Evolutionary conservation across 1,139 yeast species (phyloP).

Genomic region (Lodderomyces beijingensis): DNA sequence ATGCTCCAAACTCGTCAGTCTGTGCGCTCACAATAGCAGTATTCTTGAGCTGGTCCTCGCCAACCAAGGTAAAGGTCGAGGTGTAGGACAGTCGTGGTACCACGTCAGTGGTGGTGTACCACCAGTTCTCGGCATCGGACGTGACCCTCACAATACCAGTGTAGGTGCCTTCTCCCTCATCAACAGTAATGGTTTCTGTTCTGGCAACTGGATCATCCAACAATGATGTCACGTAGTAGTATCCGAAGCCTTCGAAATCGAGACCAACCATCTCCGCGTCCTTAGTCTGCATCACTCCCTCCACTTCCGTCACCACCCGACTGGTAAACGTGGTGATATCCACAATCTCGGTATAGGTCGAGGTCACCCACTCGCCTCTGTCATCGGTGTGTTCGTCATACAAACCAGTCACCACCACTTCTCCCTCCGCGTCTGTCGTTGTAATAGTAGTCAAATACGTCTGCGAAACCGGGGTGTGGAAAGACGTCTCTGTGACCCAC

Average conservation of each 20-base stretch:
- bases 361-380: no score
- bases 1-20: not conserved
- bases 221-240: not conserved
- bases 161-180: constrained; percentile 1
- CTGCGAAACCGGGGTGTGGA: no score
- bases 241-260: not conserved
- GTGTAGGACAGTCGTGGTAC: not conserved
- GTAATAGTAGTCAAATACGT: no score
- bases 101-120: constrained; percentile 2
- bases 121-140: constrained; percentile 2
- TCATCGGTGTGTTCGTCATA: no score
- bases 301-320: no score
- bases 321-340: no score
- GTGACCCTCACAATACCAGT: constrained; percentile 1
- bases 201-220: constrained; percentile 1
- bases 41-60: not conserved
- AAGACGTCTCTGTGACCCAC: no score
- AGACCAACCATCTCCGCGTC: constrained; percentile 1
- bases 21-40: constrained; percentile 1
- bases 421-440: no score
- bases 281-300: no score
- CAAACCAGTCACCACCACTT: no score
- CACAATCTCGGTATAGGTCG: no score
- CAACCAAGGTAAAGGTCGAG: not conserved
- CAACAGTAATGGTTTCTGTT: not conserved